Evolutionary conservation across 2,329 filamentous ascomycete genomes (phyloP).

Genomic region (Fusarium sp.): DNA sequence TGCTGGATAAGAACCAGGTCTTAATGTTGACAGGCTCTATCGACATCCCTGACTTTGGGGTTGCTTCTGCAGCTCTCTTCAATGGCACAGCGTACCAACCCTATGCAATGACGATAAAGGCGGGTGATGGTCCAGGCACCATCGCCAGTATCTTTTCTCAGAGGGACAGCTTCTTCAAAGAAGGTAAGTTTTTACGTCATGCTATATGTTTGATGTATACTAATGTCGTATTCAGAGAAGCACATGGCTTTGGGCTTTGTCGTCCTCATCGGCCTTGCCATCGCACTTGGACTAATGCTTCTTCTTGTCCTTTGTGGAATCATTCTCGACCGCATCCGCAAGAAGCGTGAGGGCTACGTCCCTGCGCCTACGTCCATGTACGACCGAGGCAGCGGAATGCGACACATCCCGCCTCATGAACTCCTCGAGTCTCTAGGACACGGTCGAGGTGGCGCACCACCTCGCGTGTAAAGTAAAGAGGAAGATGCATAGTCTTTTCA

Average conservation of each 20-base stretch:
- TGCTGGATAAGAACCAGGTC: slow-evolving; percentile 74
- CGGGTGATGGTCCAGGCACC: slow-evolving; percentile 74
- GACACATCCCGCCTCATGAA: slow-evolving; percentile 70
- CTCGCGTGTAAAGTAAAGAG: slow-evolving; percentile 58
- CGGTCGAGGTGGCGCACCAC: slow-evolving; percentile 61
- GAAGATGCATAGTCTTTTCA: slow-evolving; percentile 15
- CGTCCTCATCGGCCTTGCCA: slow-evolving; percentile 82
- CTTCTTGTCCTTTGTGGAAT: slow-evolving; percentile 81
- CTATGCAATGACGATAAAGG: slow-evolving; percentile 80
- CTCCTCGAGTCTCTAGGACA: slow-evolving; percentile 65
- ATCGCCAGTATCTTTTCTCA: slow-evolving; percentile 87
- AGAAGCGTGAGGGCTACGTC: slow-evolving; percentile 81
- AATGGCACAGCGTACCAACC: slow-evolving; percentile 83
- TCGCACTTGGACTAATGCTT: slow-evolving; percentile 81
- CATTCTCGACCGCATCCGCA: slow-evolving; percentile 78
- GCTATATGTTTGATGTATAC: not conserved
- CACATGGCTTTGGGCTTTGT: slow-evolving; percentile 79
- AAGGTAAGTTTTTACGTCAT: slow-evolving; percentile 62
- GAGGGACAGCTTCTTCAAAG: slow-evolving; percentile 79
- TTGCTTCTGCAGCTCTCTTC: slow-evolving; percentile 86
- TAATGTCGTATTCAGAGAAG: slow-evolving; percentile 50
- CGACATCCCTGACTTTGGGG: slow-evolving; percentile 78
- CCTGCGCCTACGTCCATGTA: slow-evolving; percentile 78
- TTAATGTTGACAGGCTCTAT: slow-evolving; percentile 89
- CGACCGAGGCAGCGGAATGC: slow-evolving; percentile 68